Base-by-base conservation (phyloP, 140 eudicot species). In the Stevia rebaudiana region DNA sequence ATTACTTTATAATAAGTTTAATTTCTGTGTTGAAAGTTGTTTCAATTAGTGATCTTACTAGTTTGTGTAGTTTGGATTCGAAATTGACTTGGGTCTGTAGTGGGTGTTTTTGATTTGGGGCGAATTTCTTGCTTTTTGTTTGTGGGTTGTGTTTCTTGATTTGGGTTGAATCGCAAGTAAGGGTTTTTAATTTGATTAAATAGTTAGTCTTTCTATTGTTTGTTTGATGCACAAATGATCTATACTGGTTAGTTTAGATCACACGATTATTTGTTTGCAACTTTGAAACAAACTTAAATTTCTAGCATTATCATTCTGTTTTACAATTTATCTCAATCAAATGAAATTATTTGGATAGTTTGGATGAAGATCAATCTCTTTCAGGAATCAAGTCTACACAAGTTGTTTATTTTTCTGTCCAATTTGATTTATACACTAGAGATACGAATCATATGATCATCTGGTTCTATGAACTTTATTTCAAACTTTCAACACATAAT, bases 61-160 rank as follows among this genome's bases (percentile, higher is more conserved):
- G 8, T 61, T 30, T 70, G 8, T 16, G 12, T n/a, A n/a, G n/a
- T n/a, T n/a, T n/a, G n/a, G n/a, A 17, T 5, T 40, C 35, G 33
- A 60, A 47, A 35, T 70, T 70, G 43, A 70, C 52, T 49, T 28
- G 40, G 64, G 49, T 51, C 59, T 2, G 2, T 65, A 36, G 16
- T 65, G 61, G 37, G 57, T 67, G 16, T n/a, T 70, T 1, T 59
- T 21, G 59, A 62, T 63, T 63, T 70, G 71, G 77, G 65, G 65
- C 13, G 17, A 25, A 25, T 18, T 51, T 47, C 0, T 21, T 18
- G n/a, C 18, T 57, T 42, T 37, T 42, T 39, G 36, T 40, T 53
- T 55, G 47, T 65, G 47, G n/a, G 61, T 19, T 54, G 22, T 44
- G 18, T 42, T 55, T 69, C 57, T 42, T 42, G 9, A 30, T 28